phyloP scores from a whole-genome alignment of 805 yeast genomes.

The Ogataea methanolica region DNA sequence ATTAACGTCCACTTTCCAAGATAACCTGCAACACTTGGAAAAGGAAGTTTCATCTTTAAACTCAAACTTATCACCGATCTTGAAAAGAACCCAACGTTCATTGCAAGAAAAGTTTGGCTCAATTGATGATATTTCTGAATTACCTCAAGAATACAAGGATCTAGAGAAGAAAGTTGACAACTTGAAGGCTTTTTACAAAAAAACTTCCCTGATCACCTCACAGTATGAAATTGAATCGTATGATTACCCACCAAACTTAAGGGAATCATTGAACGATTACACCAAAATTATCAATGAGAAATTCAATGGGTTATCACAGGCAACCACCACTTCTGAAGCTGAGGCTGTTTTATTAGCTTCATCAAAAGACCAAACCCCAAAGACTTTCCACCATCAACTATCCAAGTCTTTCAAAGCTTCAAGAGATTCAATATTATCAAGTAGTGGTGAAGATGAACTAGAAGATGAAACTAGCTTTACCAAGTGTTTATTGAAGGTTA shows the following conservation, averaged over 20 bases:
- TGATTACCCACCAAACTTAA: slow-evolving; percentile 78
- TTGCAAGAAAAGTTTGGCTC: slow-evolving; percentile 61
- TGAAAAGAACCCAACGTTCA: slow-evolving; percentile 55
- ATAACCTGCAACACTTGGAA: slow-evolving; percentile 26
- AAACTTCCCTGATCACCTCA: slow-evolving; percentile 43
- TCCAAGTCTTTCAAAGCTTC: slow-evolving; percentile 51
- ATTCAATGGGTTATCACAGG: slow-evolving; percentile 55
- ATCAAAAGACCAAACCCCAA: slow-evolving; percentile 42
- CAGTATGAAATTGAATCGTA: slow-evolving; percentile 73
- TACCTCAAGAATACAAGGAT: slow-evolving; percentile 67
- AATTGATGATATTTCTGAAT: slow-evolving; percentile 63
- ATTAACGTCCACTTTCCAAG: slow-evolving; percentile 27
- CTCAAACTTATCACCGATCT: slow-evolving; percentile 44
- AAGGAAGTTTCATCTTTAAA: slow-evolving; percentile 33
- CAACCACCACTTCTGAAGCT: slow-evolving; percentile 62
- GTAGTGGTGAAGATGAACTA: slow-evolving; percentile 24
- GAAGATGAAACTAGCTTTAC: slow-evolving; percentile 44
- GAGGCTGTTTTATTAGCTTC: slow-evolving; percentile 46
- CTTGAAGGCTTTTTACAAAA: slow-evolving; percentile 54
- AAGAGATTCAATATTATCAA: slow-evolving; percentile 35
- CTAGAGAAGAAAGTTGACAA: slow-evolving; percentile 66
- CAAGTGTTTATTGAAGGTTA: slow-evolving; percentile 48
- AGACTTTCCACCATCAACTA: slow-evolving; percentile 71
- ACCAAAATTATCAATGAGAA: slow-evolving; percentile 52
- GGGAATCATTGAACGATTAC: slow-evolving; percentile 61